Evolutionary conservation across 768 basidiomycete species (phyloP).

Genomic region (Boletales sp.): DNA sequence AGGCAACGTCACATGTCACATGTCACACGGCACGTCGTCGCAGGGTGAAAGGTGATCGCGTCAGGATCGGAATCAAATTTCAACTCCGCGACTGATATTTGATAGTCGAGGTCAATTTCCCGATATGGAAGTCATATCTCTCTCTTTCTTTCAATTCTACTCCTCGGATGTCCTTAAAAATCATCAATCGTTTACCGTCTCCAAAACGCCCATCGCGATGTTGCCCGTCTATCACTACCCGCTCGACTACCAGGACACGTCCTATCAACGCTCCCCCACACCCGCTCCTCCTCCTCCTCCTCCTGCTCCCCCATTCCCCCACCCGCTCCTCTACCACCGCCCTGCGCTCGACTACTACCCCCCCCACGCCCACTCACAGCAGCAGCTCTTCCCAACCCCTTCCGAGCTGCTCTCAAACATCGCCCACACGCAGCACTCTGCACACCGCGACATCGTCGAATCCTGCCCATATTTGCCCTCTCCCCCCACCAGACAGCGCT

Average conservation of each 20-base stretch:
- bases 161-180: conserved; percentile 25
- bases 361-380: conserved; percentile 14
- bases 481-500: conserved; percentile 8
- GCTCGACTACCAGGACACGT: background rate
- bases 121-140: background rate
- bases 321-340: background rate
- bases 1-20: too few relatives aligned
- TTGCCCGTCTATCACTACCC: background rate
- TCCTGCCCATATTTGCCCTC: conserved; percentile 8
- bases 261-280: background rate
- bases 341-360: conserved; percentile 22
- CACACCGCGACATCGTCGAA: conserved; percentile 2
- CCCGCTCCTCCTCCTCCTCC: conserved; percentile 12
- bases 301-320: conserved; percentile 8
- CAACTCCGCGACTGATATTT: conserved; percentile 20
- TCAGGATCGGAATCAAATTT: conserved; percentile 19
- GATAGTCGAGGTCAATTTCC: background rate
- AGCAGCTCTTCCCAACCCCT: conserved; percentile 58
- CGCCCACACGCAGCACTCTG: conserved; percentile 1
- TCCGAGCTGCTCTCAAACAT: conserved; percentile 56
- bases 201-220: background rate
- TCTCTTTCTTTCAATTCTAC: background rate
- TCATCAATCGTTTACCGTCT: too few relatives aligned
- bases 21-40: too few relatives aligned
- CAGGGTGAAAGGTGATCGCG: conserved; percentile 22